phyloP scores from a whole-genome alignment of 257 asterid genomes.

The Thymus quinquecostatus region DNA sequence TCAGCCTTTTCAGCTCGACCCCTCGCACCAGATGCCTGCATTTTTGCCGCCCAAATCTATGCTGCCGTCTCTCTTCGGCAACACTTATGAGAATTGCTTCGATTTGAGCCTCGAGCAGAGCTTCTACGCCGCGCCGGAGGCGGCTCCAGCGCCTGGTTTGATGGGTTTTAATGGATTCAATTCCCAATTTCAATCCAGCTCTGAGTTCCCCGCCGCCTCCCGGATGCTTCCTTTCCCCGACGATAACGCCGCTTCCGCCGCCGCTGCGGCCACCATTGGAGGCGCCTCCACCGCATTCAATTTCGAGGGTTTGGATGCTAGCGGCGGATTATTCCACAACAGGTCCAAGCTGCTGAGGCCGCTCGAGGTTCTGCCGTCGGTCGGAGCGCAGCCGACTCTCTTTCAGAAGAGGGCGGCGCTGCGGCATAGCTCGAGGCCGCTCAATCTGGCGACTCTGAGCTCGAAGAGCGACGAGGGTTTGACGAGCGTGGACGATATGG shows the following conservation, averaged over 20 bases:
- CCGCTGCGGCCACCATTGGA: slow-evolving; percentile 27
- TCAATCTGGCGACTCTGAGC: slow-evolving; percentile 38
- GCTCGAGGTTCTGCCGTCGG: slow-evolving; percentile 40
- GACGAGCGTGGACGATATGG: slow-evolving; percentile 46
- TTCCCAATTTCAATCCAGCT: slow-evolving; percentile 38
- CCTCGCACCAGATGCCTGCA: slow-evolving; percentile 37
- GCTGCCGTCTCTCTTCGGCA: slow-evolving; percentile 33
- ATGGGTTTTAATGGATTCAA: slow-evolving; percentile 41
- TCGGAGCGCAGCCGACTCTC: slow-evolving; percentile 50
- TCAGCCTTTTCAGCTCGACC: slow-evolving; percentile 35
- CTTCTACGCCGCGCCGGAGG: slow-evolving; percentile 32
- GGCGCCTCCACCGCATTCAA: slow-evolving; percentile 31
- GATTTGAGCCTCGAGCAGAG: slow-evolving; percentile 43
- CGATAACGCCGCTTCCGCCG: slow-evolving; percentile 31
- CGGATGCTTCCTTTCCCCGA: slow-evolving; percentile 40
- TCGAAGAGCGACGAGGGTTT: slow-evolving; percentile 45
- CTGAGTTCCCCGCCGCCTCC: slow-evolving; percentile 33
- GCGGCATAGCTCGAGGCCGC: slow-evolving; percentile 40
- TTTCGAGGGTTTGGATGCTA: slow-evolving; percentile 38
- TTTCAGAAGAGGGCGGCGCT: slow-evolving; percentile 57
- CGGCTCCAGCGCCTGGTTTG: slow-evolving; percentile 25
- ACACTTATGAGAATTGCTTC: slow-evolving; percentile 41
- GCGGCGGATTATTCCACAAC: slow-evolving; percentile 26
- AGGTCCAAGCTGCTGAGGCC: slow-evolving; percentile 50
- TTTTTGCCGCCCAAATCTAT: slow-evolving; percentile 41